A percentile compares a stretch with the other conserved stretches of the same genome.
These are phyloP conservation scores for Agaricus subrufescens DNA, from an alignment of 768 basidiomycete genomes.

Conservation along the genomic window DNA sequence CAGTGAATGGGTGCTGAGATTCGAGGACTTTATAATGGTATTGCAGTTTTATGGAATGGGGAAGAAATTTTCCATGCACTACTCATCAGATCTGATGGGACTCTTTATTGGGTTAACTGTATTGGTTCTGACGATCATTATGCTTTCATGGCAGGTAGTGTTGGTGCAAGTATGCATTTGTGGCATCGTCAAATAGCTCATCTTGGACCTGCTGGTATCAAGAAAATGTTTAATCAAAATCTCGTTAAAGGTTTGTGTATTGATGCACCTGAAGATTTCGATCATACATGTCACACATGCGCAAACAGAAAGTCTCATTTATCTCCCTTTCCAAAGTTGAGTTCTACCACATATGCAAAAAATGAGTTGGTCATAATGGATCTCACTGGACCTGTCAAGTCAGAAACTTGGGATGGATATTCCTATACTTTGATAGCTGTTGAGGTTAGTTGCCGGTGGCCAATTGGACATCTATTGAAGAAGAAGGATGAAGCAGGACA, in stretches of 20 bases:
- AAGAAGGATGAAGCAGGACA: slow-evolving; percentile 20
- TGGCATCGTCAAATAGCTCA: slow-evolving; percentile 24
- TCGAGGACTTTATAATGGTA: not conserved
- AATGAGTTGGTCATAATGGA: slow-evolving; percentile 16
- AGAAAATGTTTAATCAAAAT: slow-evolving; percentile 14
- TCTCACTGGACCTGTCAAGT: slow-evolving; percentile 23
- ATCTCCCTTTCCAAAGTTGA: slow-evolving; percentile 14
- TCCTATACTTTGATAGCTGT: slow-evolving; percentile 26
- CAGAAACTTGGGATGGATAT: slow-evolving; percentile 14
- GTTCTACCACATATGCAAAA: slow-evolving; percentile 14
- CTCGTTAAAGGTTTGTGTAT: slow-evolving; percentile 22
- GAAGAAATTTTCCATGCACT: not conserved
- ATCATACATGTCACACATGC: slow-evolving; percentile 19
- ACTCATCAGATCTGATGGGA: not conserved
- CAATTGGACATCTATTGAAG: slow-evolving; percentile 16
- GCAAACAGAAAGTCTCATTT: slow-evolving; percentile 21
- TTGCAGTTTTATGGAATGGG: not conserved
- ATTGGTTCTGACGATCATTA: not conserved
- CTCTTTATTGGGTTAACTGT: slow-evolving; percentile 7
- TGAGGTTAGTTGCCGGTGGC: slow-evolving; percentile 18
- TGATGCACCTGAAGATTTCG: slow-evolving; percentile 6
- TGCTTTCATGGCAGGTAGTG: not conserved
- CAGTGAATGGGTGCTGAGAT: slow-evolving; percentile 10
- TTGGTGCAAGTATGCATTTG: not conserved
- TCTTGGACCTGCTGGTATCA: slow-evolving; percentile 14